phyloP scores from a whole-genome alignment of 371 early-diverging fungal species.

The Batrachochytrium dendrobatidis region DNA sequence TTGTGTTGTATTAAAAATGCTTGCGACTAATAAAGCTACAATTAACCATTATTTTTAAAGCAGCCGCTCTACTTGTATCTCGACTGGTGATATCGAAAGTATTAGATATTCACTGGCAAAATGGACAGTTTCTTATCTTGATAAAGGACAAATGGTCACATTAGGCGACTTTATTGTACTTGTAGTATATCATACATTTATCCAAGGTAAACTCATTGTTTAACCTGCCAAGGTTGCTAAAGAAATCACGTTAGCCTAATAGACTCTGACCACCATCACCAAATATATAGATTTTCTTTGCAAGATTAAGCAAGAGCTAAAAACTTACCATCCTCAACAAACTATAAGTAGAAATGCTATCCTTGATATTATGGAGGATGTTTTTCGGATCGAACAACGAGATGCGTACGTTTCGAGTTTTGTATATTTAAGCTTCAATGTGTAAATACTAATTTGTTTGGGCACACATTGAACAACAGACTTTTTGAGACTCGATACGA shows the following conservation, averaged over 20 bases:
- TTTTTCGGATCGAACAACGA: neutral
- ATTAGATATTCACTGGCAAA: neutral
- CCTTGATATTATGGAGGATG: neutral
- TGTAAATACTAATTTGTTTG: no score
- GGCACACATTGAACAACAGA: no score
- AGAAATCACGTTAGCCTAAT: neutral
- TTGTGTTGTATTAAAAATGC: neutral
- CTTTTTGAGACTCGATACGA: no score
- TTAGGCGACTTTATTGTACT: slow-evolving; percentile 2
- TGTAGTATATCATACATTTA: neutral
- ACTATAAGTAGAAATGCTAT: neutral
- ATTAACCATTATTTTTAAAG: neutral
- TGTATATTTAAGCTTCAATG: no score
- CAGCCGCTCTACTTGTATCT: neutral
- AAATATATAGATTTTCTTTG: neutral
- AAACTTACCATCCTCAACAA: neutral
- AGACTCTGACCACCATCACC: neutral
- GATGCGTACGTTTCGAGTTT: no score
- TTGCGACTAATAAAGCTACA: no score
- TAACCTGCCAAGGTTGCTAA: neutral
- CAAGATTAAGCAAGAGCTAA: neutral
- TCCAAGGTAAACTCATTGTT: neutral
- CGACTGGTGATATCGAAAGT: neutral
- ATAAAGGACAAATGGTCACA: neutral
- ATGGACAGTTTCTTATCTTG: neutral